phyloP scores from a whole-genome alignment of 1,139 yeast genomes.

The Geotrichum histeridarum region DNA sequence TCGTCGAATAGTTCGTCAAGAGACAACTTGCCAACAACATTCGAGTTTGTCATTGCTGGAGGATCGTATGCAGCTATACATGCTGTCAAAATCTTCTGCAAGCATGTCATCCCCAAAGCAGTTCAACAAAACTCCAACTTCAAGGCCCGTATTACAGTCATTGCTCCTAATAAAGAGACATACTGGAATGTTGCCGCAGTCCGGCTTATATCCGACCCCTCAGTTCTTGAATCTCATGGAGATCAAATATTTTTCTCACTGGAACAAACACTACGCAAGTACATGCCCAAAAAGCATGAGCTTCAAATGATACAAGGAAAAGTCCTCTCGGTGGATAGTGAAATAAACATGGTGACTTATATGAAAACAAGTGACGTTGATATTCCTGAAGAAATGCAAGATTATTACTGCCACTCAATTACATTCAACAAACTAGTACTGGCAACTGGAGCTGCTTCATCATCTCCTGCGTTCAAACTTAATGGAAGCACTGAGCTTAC shows the following conservation, averaged over 20 bases:
- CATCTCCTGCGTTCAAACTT: conserved; percentile 16
- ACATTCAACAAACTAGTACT: conserved; percentile 12
- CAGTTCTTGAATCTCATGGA: conserved; percentile 2
- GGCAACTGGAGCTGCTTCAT: conserved; percentile 19
- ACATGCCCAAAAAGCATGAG: conserved; percentile 6
- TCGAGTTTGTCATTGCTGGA: conserved; percentile 16
- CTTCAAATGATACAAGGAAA: conserved; percentile 14
- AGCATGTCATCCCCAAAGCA: conserved; percentile 13
- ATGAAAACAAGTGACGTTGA: neutral
- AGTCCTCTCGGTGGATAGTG: conserved; percentile 9
- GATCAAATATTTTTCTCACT: conserved; percentile 12
- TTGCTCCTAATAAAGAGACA: conserved; percentile 18
- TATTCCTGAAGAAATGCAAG: conserved; percentile 2
- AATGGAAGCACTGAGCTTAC: conserved; percentile 8
- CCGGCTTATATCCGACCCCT: conserved; percentile 8
- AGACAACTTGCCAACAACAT: no score
- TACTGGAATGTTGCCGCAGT: conserved; percentile 19
- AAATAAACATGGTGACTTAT: conserved; percentile 7
- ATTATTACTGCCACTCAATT: neutral
- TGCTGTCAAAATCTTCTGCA: conserved; percentile 10
- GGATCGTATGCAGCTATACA: conserved; percentile 18
- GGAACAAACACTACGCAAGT: conserved; percentile 5
- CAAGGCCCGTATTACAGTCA: conserved; percentile 8
- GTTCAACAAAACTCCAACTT: neutral
- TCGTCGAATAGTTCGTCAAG: no score